Percentiles rank a stretch among this genome's conserved stretches.
Conservation (phyloP, 73 alveolate species). For the Paramecium sonneborni region DNA sequence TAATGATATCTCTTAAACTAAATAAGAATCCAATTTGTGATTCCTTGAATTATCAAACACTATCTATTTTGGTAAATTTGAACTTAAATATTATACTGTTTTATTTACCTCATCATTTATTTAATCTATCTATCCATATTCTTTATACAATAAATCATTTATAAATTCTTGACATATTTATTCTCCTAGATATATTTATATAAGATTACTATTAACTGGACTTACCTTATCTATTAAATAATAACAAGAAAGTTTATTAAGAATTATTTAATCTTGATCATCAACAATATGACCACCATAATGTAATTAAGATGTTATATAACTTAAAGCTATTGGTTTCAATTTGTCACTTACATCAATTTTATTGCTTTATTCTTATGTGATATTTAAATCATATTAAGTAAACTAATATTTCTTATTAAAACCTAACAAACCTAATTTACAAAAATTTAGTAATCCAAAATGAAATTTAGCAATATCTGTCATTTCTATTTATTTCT, state of each 20-base stretch:
- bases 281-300: conserved; percentile 41
- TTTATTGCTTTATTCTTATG: neutral
- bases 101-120: neutral
- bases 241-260: neutral
- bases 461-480: neutral
- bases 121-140: neutral
- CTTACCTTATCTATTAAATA: neutral
- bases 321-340: neutral
- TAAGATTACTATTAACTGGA: neutral
- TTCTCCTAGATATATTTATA: neutral
- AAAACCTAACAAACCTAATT: conserved; percentile 23
- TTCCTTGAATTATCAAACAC: neutral
- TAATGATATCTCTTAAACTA: neutral
- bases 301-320: neutral
- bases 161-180: neutral
- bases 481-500: neutral
- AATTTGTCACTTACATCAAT: neutral
- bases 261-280: neutral
- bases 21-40: neutral
- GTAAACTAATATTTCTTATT: conserved; percentile 6
- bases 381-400: conserved; percentile 15
- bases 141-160: neutral
- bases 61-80: neutral
- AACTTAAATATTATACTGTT: neutral
- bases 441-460: neutral